phyloP scores from a whole-genome alignment of 2,329 filamentous ascomycete genomes.

The Thermoascus crustaceus region DNA sequence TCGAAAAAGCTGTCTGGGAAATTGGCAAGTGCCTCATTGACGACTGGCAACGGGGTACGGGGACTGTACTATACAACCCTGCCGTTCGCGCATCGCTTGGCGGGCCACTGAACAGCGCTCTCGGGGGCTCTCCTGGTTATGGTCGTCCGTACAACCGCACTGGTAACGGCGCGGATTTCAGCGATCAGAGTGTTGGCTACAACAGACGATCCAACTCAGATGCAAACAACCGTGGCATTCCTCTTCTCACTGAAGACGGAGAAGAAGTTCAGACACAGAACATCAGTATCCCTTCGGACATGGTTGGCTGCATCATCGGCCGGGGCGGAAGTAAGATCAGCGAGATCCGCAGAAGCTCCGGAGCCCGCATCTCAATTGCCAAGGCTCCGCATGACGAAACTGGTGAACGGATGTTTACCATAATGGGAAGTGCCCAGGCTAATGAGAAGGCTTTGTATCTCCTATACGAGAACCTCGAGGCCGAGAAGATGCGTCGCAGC shows the following conservation, averaged over 20 bases:
- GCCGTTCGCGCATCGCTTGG: conserved; percentile 74
- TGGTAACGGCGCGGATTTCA: conserved; percentile 96
- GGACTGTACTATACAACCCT: conserved; percentile 95
- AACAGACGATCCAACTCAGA: conserved; percentile 78
- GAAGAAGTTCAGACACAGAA: conserved; percentile 96
- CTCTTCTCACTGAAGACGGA: conserved; percentile 88
- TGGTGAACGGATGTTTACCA: conserved; percentile 99
- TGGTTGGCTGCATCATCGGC: conserved; percentile 99
- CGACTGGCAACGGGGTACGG: conserved; percentile 94
- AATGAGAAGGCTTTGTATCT: conserved; percentile 96
- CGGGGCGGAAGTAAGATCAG: conserved; percentile 94
- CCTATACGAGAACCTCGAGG: conserved; percentile 96
- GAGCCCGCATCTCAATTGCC: conserved; percentile 93
- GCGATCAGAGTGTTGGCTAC: conserved; percentile 65
- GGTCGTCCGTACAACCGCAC: conserved; percentile 79
- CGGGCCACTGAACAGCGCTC: conserved; percentile 45
- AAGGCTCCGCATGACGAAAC: conserved; percentile 96
- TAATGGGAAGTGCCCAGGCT: conserved; percentile 86
- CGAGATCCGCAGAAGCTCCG: conserved; percentile 94
- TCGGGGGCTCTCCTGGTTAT: conserved; percentile 44
- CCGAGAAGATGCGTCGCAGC: conserved; percentile 97
- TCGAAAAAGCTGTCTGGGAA: conserved; percentile 95
- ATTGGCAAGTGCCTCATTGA: conserved; percentile 98
- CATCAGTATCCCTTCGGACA: conserved; percentile 98
- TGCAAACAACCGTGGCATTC: conserved; percentile 68